Evolutionary conservation across 202 grass and related monocot species (phyloP).

Genomic region (Setaria italica): DNA sequence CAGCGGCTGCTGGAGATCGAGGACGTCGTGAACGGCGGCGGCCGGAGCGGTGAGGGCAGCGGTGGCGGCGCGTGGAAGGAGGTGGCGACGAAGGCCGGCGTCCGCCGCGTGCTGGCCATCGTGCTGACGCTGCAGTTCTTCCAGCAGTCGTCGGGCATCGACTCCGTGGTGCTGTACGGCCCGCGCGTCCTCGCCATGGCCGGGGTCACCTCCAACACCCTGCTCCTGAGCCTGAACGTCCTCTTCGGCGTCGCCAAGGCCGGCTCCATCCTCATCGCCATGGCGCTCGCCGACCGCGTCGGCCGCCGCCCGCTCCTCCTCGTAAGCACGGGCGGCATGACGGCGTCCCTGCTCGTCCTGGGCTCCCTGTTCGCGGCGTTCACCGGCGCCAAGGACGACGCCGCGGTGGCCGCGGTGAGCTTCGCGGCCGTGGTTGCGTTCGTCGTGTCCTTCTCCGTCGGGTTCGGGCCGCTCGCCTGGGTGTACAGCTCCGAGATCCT

Average conservation of each 20-base stretch:
- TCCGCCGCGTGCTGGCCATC: conserved; percentile 57
- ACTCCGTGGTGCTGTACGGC: conserved; percentile 80
- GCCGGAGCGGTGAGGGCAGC: neutral
- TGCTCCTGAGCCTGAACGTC: conserved; percentile 67
- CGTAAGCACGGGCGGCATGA: conserved; percentile 71
- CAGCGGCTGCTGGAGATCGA: conserved; percentile 69
- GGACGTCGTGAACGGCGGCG: conserved; percentile 35
- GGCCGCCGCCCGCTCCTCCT: conserved; percentile 81
- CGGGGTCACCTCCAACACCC: conserved; percentile 53
- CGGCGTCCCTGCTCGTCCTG: conserved; percentile 52
- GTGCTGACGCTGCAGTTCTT: conserved; percentile 76
- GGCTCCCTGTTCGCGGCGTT: conserved; percentile 53
- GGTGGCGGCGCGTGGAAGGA: conserved; percentile 58
- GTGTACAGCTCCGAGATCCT: conserved; percentile 96
- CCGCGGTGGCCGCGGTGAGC: conserved; percentile 42
- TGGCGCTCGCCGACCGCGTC: conserved; percentile 63
- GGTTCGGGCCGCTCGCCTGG: conserved; percentile 80
- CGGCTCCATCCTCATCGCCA: conserved; percentile 70
- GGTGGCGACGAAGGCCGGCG: conserved; percentile 46
- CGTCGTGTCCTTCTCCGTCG: conserved; percentile 78
- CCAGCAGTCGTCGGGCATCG: conserved; percentile 77
- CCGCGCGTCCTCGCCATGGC: conserved; percentile 64
- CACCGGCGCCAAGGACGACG: conserved; percentile 45
- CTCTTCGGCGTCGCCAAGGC: conserved; percentile 79
- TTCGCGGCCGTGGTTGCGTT: conserved; percentile 60